A percentile compares a stretch with the other conserved stretches of the same genome.
Evolutionary conservation across 495 filamentous ascomycete species (phyloP).

Genomic region (Hypoxylon subgilvum): DNA sequence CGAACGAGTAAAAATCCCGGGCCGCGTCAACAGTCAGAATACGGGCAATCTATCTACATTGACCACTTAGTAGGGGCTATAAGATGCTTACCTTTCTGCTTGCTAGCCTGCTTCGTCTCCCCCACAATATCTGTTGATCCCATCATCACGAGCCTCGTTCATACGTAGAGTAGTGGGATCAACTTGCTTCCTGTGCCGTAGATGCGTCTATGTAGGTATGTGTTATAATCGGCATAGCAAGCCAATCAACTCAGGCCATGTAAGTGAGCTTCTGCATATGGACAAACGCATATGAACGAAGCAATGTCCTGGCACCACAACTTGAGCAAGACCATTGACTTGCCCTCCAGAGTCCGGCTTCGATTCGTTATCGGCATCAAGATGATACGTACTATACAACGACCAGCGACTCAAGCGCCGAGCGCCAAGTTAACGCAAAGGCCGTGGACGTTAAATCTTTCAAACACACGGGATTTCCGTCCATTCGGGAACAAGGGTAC

Average conservation of each 20-base stretch:
- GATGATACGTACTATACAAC: slow-evolving; percentile 16
- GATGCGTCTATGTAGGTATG: slow-evolving; percentile 10
- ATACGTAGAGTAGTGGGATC: too few relatives aligned
- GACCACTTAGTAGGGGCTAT: too few relatives aligned
- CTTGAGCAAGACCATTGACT: slow-evolving; percentile 7
- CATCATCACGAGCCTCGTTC: slow-evolving; percentile 13
- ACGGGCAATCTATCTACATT: slow-evolving; percentile 10
- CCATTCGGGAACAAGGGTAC: slow-evolving; percentile 32
- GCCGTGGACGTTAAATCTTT: slow-evolving; percentile 28
- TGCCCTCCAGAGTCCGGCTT: slow-evolving; percentile 2
- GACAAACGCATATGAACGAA: slow-evolving; percentile 21
- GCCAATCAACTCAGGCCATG: slow-evolving; percentile 33
- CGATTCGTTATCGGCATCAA: slow-evolving; percentile 22
- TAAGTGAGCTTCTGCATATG: slow-evolving; percentile 26
- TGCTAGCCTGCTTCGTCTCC: slow-evolving; percentile 9
- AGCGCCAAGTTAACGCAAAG: slow-evolving; percentile 16
- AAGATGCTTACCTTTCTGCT: slow-evolving; percentile 1
- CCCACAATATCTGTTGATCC: slow-evolving; percentile 3
- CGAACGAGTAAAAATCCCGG: slow-evolving; percentile 4
- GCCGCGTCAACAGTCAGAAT: slow-evolving; percentile 6
- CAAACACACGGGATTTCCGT: slow-evolving; percentile 31
- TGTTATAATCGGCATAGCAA: slow-evolving; percentile 9
- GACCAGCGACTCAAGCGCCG: slow-evolving; percentile 22
- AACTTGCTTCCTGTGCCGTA: slow-evolving; percentile 3
- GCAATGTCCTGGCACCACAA: slow-evolving; percentile 27